Percentiles rank a stretch among this genome's conserved stretches.
These are phyloP conservation scores for Phytophthora pseudosyringae DNA, from an alignment of 352 stramenopile species.

Conservation along the genomic window DNA sequence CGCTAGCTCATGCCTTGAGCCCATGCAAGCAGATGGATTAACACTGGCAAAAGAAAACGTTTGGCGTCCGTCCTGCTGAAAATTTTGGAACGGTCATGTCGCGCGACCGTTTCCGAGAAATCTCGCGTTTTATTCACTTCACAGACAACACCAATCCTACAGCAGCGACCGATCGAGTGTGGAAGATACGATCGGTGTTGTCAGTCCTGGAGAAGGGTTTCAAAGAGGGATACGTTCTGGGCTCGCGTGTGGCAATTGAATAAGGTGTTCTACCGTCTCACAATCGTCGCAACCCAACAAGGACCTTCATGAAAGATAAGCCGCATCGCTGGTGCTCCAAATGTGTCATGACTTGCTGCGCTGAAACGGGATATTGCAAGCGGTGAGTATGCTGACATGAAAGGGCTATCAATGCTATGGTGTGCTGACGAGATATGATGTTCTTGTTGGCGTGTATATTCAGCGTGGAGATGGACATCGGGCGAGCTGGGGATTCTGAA, in stretches of 20 bases:
- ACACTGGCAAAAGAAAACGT: not conserved
- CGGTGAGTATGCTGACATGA: not conserved
- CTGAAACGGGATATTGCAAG: not conserved
- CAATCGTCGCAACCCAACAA: slow-evolving; percentile 7
- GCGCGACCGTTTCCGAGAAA: not conserved
- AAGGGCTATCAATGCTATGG: not conserved
- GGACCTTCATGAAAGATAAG: not conserved
- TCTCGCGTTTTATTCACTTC: not conserved
- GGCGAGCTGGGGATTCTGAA: not conserved
- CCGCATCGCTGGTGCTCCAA: not conserved
- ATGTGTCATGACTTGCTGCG: not conserved
- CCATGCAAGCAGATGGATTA: not conserved
- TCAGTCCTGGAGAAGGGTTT: slow-evolving; percentile 10
- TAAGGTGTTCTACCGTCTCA: slow-evolving; percentile 8
- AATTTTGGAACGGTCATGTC: not conserved
- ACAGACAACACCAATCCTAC: not conserved
- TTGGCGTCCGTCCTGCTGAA: not conserved
- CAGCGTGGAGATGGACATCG: not conserved
- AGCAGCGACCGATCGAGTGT: slow-evolving; percentile 7
- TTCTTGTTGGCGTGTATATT: not conserved
- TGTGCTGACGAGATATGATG: not conserved
- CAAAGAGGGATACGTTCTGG: slow-evolving; percentile 7
- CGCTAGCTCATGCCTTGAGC: not conserved
- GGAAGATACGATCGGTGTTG: slow-evolving; percentile 14
- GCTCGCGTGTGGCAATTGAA: slow-evolving; percentile 7